Conservation (phyloP, 73 alveolate species). For the Uronychia binucleata region DNA sequence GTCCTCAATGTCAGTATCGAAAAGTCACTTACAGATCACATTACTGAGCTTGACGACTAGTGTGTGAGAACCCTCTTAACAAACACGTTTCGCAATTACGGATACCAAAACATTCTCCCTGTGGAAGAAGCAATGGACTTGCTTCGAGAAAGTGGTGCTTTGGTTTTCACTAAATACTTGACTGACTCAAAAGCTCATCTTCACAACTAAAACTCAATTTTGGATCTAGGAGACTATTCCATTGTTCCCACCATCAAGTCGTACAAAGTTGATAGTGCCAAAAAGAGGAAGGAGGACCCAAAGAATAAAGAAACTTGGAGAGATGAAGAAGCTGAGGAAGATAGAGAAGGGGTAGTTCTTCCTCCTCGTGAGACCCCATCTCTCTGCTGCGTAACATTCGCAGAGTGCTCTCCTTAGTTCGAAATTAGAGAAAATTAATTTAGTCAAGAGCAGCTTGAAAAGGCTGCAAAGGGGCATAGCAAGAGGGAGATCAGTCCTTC, state of each 20-base stretch:
- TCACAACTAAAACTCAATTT: background rate
- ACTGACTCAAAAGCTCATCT: background rate
- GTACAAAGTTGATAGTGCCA: background rate
- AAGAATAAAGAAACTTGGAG: background rate
- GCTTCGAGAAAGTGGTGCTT: background rate
- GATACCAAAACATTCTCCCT: background rate
- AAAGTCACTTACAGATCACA: background rate
- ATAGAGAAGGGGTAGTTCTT: slow-evolving; percentile 10
- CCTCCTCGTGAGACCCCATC: slow-evolving; percentile 19
- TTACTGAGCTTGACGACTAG: background rate
- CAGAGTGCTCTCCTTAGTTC: slow-evolving; percentile 29
- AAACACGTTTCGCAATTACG: background rate
- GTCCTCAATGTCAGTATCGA: no score
- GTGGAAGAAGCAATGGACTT: background rate
- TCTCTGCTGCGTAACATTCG: slow-evolving; percentile 13
- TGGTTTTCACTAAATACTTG: background rate
- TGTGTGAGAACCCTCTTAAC: background rate
- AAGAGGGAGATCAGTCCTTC: background rate
- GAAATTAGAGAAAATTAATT: slow-evolving; percentile 5
- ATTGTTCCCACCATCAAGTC: background rate
- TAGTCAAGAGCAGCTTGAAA: background rate
- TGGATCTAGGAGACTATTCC: background rate
- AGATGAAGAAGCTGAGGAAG: background rate
- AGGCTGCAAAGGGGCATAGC: background rate
- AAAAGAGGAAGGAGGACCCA: background rate